Conservation (phyloP, 2,329 filamentous ascomycete species). For the Gremmenia infestans region DNA sequence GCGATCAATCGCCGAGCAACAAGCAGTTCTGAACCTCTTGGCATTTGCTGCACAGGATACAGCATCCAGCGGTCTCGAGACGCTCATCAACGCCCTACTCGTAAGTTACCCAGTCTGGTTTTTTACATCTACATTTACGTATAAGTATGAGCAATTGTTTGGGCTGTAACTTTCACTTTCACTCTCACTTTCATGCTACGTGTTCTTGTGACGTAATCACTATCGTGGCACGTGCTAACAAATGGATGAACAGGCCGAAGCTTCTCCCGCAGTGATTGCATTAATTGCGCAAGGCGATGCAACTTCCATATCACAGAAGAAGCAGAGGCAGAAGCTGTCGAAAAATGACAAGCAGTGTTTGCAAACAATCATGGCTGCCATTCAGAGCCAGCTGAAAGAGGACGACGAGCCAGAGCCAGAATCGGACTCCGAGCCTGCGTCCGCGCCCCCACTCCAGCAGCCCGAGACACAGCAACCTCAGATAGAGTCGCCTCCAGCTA, state of each 20-base stretch:
- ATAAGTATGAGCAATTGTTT: too few relatives aligned
- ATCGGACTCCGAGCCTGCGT: neutral
- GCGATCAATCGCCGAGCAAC: slow-evolving; percentile 50
- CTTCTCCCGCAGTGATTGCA: slow-evolving; percentile 37
- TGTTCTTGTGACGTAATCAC: slow-evolving; percentile 23
- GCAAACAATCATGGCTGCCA: neutral
- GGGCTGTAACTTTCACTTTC: neutral
- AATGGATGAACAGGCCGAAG: slow-evolving; percentile 35
- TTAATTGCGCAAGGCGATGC: slow-evolving; percentile 31
- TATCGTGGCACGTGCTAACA: slow-evolving; percentile 19
- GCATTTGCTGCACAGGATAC: slow-evolving; percentile 48
- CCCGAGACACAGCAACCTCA: neutral
- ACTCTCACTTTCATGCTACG: slow-evolving; percentile 8
- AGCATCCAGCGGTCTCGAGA: slow-evolving; percentile 38
- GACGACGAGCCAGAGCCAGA: neutral
- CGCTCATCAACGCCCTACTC: slow-evolving; percentile 55
- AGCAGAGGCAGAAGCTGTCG: slow-evolving; percentile 4
- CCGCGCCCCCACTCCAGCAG: neutral
- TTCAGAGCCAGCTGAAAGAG: neutral
- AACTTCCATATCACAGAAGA: slow-evolving; percentile 2
- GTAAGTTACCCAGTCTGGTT: slow-evolving; percentile 42
- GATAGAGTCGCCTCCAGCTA: neutral
- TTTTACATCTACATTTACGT: too few relatives aligned
- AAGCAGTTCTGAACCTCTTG: slow-evolving; percentile 60
- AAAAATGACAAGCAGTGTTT: slow-evolving; percentile 11